Evolutionary conservation across 2,329 filamentous ascomycete species (phyloP).

Genomic region (Clonostachys solani): DNA sequence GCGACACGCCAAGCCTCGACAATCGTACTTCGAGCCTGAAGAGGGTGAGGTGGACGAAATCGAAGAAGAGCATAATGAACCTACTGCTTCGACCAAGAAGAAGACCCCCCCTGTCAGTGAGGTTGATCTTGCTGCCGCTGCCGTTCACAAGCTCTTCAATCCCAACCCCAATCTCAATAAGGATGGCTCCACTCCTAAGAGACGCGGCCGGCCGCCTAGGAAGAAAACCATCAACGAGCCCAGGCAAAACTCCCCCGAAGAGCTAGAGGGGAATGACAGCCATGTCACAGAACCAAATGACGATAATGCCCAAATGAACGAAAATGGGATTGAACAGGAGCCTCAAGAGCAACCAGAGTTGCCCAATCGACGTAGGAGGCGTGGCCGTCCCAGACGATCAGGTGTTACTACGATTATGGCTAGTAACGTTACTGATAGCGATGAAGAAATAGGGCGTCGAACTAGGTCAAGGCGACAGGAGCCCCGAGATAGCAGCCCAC

Average conservation of each 20-base stretch:
- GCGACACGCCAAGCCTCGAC: conserved; percentile 46
- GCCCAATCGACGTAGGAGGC: conserved; percentile 3
- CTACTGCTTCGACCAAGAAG: background rate
- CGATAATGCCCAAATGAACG: no score
- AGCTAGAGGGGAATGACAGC: no score
- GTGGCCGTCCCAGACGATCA: conserved; percentile 18
- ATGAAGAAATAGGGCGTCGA: no score
- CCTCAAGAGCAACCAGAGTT: no score
- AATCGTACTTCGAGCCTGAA: conserved; percentile 46
- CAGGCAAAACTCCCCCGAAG: no score
- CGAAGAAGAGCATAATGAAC: conserved; percentile 1
- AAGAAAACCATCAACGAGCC: no score
- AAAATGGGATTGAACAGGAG: no score
- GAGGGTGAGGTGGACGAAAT: conserved; percentile 24
- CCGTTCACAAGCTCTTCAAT: conserved; percentile 15
- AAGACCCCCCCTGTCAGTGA: no score
- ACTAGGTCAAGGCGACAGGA: no score
- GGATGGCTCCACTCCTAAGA: background rate
- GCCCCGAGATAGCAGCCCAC: no score
- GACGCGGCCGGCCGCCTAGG: conserved; percentile 3
- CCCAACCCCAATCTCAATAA: background rate
- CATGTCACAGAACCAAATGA: no score
- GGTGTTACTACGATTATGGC: conserved; percentile 16
- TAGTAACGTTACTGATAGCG: background rate
- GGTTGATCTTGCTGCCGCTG: conserved; percentile 29